Percentiles rank a stretch among this genome's conserved stretches.
These are phyloP conservation scores for Penicillium thymicola DNA, from an alignment of 2,329 filamentous ascomycete genomes.

Conservation along the genomic window DNA sequence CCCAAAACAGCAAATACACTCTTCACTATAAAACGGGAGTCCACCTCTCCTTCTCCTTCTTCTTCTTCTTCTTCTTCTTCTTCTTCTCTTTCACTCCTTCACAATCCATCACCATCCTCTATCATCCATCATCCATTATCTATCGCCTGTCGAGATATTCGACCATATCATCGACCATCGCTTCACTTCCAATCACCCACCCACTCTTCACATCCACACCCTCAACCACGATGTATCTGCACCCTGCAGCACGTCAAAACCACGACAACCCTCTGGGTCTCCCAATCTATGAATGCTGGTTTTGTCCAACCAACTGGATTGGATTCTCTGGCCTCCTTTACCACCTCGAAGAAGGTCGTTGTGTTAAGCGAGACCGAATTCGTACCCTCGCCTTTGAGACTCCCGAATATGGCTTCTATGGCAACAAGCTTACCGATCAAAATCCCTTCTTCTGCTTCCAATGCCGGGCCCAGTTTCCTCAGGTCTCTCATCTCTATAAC, in stretches of 20 bases:
- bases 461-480: background rate
- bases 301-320: background rate
- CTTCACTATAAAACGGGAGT: background rate
- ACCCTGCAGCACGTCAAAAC: background rate
- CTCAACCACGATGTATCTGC: background rate
- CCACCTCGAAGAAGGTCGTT: background rate
- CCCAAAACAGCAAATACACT: background rate
- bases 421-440: background rate
- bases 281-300: slow-evolving; percentile 4
- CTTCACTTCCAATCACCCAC: background rate
- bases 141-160: background rate
- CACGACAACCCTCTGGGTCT: background rate
- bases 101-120: background rate
- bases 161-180: too few relatives aligned
- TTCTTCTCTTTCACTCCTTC: background rate
- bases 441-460: background rate
- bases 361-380: background rate
- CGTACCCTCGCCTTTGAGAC: slow-evolving; percentile 1
- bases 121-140: background rate
- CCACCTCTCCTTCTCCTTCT: background rate
- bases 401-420: background rate
- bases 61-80: background rate
- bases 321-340: background rate
- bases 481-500: background rate
- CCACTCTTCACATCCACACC: background rate